A percentile compares a stretch with the other conserved stretches of the same genome.
Evolutionary conservation across 2,329 filamentous ascomycete genomes (phyloP).

Genomic region (Hymenoscyphus salicellus): DNA sequence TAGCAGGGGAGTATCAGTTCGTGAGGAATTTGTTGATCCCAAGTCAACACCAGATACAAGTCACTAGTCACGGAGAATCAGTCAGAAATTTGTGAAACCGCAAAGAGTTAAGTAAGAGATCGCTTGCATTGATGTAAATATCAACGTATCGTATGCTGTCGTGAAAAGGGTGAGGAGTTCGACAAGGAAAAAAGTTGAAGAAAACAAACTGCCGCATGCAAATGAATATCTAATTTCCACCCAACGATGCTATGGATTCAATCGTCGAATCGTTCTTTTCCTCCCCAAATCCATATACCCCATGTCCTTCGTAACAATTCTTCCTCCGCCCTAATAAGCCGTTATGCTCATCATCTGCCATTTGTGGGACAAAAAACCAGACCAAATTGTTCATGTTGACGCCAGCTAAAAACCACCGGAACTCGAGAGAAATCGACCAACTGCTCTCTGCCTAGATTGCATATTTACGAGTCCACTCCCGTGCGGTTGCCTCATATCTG

Average conservation of each 20-base stretch:
- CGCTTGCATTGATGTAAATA: neutral
- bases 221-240: conserved; percentile 26
- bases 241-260: conserved; percentile 23
- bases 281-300: conserved; percentile 3
- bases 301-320: neutral
- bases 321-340: neutral
- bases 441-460: conserved; percentile 64
- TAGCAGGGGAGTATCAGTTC: too few relatives aligned
- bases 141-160: conserved; percentile 11
- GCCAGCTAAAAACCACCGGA: conserved; percentile 30
- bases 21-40: too few relatives aligned
- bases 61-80: too few relatives aligned
- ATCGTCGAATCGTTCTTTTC: conserved; percentile 6
- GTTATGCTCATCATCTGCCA: neutral
- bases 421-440: conserved; percentile 22
- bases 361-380: conserved; percentile 10
- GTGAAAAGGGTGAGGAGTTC: neutral
- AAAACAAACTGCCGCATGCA: conserved; percentile 20
- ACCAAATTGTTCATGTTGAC: conserved; percentile 28
- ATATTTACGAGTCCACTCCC: conserved; percentile 99
- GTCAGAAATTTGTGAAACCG: too few relatives aligned
- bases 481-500: conserved; percentile 91
- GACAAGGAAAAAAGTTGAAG: neutral
- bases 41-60: too few relatives aligned
- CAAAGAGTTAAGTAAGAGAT: too few relatives aligned